Percentiles rank a stretch among this genome's conserved stretches.
These are phyloP conservation scores for Suhomyces maxii DNA, from an alignment of 1,139 yeast species.

Conservation along the genomic window DNA sequence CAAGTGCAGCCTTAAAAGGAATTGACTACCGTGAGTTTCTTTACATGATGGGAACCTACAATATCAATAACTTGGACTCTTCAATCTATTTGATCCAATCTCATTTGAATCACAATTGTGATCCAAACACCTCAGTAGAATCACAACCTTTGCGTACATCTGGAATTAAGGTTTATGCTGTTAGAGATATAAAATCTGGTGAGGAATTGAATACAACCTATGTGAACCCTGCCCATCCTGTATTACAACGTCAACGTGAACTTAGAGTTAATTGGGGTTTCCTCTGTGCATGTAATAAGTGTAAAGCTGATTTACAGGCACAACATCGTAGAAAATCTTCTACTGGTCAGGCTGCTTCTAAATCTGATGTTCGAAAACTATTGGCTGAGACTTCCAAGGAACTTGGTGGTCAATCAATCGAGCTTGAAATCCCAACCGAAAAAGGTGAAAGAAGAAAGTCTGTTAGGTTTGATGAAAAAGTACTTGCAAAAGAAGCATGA, in stretches of 20 bases:
- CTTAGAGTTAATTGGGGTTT: conserved; percentile 84
- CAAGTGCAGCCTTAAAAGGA: conserved; percentile 25
- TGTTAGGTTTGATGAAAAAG: conserved; percentile 70
- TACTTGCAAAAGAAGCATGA: conserved; percentile 29
- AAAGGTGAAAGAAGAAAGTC: conserved; percentile 61
- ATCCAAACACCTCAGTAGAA: conserved; percentile 64
- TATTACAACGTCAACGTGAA: conserved; percentile 64
- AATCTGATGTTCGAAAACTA: conserved; percentile 49
- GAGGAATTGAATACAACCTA: conserved; percentile 73
- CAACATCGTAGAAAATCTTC: conserved; percentile 40
- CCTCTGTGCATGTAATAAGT: conserved; percentile 65
- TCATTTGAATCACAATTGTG: conserved; percentile 76
- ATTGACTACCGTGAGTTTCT: conserved; percentile 57
- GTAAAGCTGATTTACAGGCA: conserved; percentile 54
- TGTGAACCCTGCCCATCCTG: conserved; percentile 65
- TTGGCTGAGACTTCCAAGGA: conserved; percentile 36
- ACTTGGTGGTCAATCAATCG: conserved; percentile 47
- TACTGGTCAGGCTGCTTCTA: conserved; percentile 19
- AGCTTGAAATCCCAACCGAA: conserved; percentile 44
- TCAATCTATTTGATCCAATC: conserved; percentile 63
- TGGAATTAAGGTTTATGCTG: conserved; percentile 61
- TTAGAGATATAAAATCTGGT: conserved; percentile 56
- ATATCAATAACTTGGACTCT: conserved; percentile 70
- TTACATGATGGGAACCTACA: conserved; percentile 66
- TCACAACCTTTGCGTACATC: conserved; percentile 44